These are phyloP conservation scores for Pseudogymnoascus verrucosus DNA, from an alignment of 2,329 filamentous ascomycete genomes.

Conservation along the genomic window DNA sequence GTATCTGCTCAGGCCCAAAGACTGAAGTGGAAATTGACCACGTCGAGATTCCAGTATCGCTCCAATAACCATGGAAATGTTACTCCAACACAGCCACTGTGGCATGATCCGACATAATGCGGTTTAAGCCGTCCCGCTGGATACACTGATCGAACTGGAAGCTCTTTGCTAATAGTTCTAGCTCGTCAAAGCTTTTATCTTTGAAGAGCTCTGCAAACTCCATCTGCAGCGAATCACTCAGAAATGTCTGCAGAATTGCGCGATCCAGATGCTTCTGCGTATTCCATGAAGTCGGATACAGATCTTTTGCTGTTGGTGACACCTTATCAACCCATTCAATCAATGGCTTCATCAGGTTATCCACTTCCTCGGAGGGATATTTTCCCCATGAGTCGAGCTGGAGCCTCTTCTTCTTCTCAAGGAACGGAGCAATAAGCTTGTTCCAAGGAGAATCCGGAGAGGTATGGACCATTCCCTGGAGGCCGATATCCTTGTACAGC, in stretches of 20 bases:
- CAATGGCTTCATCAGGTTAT: constrained; percentile 28
- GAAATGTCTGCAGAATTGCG: constrained; percentile 14
- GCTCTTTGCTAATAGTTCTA: constrained; percentile 38
- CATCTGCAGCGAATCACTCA: constrained; percentile 19
- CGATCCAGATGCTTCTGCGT: constrained; percentile 20
- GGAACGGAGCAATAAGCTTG: constrained; percentile 39
- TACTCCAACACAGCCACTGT: background rate
- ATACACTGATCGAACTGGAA: constrained; percentile 49
- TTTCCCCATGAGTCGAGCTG: constrained; percentile 48
- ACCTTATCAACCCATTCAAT: constrained; percentile 20
- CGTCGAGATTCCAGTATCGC: background rate
- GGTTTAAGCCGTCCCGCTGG: constrained; percentile 43
- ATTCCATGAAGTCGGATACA: constrained; percentile 23
- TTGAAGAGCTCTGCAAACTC: constrained; percentile 48
- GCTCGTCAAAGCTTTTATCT: constrained; percentile 39
- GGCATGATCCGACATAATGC: constrained; percentile 19
- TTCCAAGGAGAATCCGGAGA: constrained; percentile 41
- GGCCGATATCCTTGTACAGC: constrained; percentile 48
- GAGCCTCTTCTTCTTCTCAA: constrained; percentile 45
- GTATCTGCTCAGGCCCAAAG: background rate
- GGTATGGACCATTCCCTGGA: constrained; percentile 45
- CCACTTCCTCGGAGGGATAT: constrained; percentile 27
- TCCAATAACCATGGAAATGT: background rate
- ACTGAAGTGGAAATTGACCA: background rate
- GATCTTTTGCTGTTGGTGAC: constrained; percentile 19